Conservation (phyloP, 768 basidiomycete genomes). For the Amanita fuliginea region DNA sequence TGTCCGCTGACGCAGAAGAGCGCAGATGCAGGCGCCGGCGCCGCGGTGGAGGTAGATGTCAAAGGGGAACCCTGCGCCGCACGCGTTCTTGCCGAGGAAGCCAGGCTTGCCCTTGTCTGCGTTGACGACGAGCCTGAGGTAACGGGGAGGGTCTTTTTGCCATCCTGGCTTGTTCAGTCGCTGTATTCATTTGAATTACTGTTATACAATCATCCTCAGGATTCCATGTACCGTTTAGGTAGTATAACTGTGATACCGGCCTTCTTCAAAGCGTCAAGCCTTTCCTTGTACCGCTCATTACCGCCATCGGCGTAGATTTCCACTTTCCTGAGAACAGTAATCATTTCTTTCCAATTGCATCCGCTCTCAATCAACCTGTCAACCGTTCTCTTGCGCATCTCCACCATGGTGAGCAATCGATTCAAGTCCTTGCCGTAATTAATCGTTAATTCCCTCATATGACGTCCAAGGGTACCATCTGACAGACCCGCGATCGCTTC, state of each 20-base stretch:
- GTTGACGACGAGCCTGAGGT: slow-evolving; percentile 94
- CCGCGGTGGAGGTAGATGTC: slow-evolving; percentile 98
- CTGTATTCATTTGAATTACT: too few species aligned
- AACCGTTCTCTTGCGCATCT: too few species aligned
- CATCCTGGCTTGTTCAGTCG: slow-evolving; percentile 99
- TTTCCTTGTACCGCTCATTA: too few species aligned
- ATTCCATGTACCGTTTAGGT: too few species aligned
- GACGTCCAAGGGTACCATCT: not conserved
- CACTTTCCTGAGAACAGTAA: too few species aligned
- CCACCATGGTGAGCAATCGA: not conserved
- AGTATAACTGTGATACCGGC: too few species aligned
- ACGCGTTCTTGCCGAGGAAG: slow-evolving; percentile 82
- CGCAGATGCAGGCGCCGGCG: slow-evolving; percentile 97
- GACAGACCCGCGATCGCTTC: too few species aligned
- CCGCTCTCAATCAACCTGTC: too few species aligned
- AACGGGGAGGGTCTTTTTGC: slow-evolving; percentile 61
- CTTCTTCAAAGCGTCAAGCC: too few species aligned
- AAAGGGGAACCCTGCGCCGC: slow-evolving; percentile 88
- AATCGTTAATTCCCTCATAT: not conserved
- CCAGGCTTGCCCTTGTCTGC: slow-evolving; percentile 99
- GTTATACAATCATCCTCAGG: too few species aligned
- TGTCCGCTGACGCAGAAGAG: slow-evolving; percentile 94
- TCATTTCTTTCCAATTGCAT: too few species aligned
- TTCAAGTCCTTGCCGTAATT: not conserved
- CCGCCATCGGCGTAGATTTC: too few species aligned